Evolutionary conservation across 169 alveolate species (phyloP).

Genomic region (Plasmodium inui): DNA sequence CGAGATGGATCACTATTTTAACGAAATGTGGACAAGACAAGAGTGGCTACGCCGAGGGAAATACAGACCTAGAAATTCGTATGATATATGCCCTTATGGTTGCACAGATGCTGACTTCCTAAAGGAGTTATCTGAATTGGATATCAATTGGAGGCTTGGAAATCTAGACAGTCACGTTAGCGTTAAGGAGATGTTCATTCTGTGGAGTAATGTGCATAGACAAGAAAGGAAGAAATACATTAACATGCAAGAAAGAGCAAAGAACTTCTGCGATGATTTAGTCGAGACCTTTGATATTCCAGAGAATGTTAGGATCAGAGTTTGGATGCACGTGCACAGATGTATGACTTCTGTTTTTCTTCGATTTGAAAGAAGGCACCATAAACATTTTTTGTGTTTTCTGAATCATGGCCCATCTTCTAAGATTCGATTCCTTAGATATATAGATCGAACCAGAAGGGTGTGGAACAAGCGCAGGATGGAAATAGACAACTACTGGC

Average conservation of each 20-base stretch:
- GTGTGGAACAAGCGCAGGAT: neutral
- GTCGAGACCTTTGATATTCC: neutral
- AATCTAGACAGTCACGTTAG: neutral
- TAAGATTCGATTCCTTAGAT: neutral
- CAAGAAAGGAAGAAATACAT: slow-evolving; percentile 11
- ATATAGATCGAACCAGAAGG: neutral
- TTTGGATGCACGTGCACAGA: neutral
- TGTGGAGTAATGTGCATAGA: slow-evolving; percentile 16
- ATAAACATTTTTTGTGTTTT: neutral
- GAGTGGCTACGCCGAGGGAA: neutral
- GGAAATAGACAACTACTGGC: neutral
- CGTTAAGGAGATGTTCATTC: slow-evolving; percentile 7
- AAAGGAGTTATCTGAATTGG: neutral
- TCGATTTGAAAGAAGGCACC: neutral
- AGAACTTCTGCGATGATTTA: neutral
- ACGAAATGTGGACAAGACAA: neutral
- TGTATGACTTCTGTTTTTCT: neutral
- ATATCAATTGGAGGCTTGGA: neutral
- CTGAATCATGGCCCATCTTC: neutral
- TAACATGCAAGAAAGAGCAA: neutral
- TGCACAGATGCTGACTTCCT: slow-evolving; percentile 1
- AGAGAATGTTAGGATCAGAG: neutral
- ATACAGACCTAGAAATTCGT: neutral
- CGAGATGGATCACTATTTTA: neutral
- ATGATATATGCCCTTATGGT: neutral